Base-by-base conservation (phyloP, 2,329 filamentous ascomycete genomes). In the Onygena corvina region DNA sequence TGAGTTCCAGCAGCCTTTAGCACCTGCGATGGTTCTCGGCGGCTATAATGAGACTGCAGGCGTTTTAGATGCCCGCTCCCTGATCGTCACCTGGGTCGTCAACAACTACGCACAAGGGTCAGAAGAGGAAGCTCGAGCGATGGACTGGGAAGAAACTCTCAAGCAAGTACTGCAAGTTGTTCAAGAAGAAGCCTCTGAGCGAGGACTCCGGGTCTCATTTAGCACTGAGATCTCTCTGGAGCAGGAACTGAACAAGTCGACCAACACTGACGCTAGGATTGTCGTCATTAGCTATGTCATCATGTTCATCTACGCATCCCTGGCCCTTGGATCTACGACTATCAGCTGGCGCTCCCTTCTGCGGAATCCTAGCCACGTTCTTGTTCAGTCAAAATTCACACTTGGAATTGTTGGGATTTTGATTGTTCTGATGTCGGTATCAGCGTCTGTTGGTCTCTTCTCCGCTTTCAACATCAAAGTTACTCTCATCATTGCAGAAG, bases 381-480 rank as follows among this genome's bases (percentile, higher is more conserved):
- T 98, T 2, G 90, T 98, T 0, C 87, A 96, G 66, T 95, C 89
- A 59, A 98, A 98, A 67, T 95, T 98, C 61, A 85, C 89, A 11
- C 77, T 98, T 11, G 93, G 90, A n/a, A 80, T 96, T 18, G 83
- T 87, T 6, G 93, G 92, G 23, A 98, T 98, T 52, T 54, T 93
- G 49, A 98, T 98, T 56, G 92, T 98, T 3, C 71, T 98, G 54
- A 94, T 98, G 88, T 96, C 90, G 1, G 94, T 98, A 44, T 86
- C 85, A 12, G 87, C 92, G 1, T 95, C 90, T 0, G 90, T 98
- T 48, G 92, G 92, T 0, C 72, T 98, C 35, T 98, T 96, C 62
- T 94, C 92, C 0, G 92, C 87, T 63, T 77, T 81, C 31, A 89
- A 89, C 1, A 79, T 98, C 60, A 95, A 94, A 67, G 92, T 90